phyloP scores from a whole-genome alignment of 2,329 filamentous ascomycete species.

The Neoscytalidium dimidiatum region DNA sequence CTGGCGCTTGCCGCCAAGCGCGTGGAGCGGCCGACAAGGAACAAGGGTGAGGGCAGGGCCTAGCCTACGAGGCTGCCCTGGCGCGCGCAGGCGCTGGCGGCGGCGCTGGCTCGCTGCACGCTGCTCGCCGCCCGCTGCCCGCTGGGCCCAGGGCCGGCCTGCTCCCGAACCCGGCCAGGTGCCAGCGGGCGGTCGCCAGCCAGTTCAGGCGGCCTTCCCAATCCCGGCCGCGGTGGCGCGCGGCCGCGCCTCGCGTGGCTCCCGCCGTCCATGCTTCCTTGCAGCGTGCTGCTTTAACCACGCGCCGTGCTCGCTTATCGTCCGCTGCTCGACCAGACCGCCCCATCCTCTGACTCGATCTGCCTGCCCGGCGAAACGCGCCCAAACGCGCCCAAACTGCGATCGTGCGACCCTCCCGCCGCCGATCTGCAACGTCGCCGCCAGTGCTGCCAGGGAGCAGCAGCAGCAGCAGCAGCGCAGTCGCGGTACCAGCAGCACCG shows the following conservation, averaged over 20 bases:
- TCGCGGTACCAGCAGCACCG: background rate
- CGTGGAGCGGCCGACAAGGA: background rate
- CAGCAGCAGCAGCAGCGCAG: too few relatives aligned
- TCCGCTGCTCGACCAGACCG: background rate
- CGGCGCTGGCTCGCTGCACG: background rate
- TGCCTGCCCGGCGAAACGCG: constrained; percentile 7
- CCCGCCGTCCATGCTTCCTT: constrained; percentile 8
- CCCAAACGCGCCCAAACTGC: constrained; percentile 3
- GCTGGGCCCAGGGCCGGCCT: too few relatives aligned
- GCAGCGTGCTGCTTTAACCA: constrained; percentile 12
- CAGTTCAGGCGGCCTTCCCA: too few relatives aligned
- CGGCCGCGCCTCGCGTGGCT: constrained; percentile 1
- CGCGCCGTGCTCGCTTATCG: constrained; percentile 14
- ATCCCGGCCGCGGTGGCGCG: background rate
- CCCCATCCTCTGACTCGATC: background rate
- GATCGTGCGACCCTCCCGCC: constrained; percentile 6
- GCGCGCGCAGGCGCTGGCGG: too few relatives aligned
- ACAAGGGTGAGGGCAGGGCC: too few relatives aligned
- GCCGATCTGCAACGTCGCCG: background rate
- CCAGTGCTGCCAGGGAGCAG: background rate
- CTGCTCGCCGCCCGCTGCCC: background rate
- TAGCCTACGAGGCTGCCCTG: too few relatives aligned
- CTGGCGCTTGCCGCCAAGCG: constrained; percentile 1
- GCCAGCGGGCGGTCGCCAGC: too few relatives aligned
- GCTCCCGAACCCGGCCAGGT: too few relatives aligned